Evolutionary conservation across 441 rosid species (phyloP).

Genomic region (Codiaeum variegatum): DNA sequence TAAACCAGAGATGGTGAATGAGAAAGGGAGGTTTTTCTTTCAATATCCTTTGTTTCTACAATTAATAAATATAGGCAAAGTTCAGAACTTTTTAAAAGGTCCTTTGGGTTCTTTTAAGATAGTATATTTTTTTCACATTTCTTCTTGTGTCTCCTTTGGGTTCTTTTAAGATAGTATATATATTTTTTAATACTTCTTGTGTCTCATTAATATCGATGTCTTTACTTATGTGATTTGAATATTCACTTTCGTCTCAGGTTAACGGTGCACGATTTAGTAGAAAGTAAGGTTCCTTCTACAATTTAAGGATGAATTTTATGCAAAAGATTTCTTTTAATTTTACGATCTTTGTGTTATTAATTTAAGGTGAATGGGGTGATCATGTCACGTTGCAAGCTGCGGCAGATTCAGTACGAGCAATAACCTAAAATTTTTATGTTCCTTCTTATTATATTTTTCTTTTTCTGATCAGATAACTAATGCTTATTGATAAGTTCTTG

Average conservation of each 20-base stretch:
- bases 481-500: too few species aligned
- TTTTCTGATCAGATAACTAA: background rate
- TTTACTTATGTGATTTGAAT: background rate
- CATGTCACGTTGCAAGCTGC: conserved; percentile 95
- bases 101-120: background rate
- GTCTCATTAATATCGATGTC: background rate
- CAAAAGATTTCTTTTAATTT: background rate
- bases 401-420: conserved; percentile 56
- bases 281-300: conserved; percentile 41
- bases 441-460: background rate
- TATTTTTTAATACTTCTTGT: background rate
- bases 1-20: too few species aligned
- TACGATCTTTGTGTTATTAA: background rate
- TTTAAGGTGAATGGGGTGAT: conserved; percentile 84
- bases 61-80: too few species aligned
- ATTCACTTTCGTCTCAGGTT: conserved; percentile 35
- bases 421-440: background rate
- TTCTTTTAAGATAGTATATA: background rate
- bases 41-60: background rate
- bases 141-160: background rate
- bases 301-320: background rate
- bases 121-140: background rate
- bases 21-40: too few species aligned
- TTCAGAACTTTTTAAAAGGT: background rate
- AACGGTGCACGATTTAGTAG: conserved; percentile 64